A percentile compares a stretch with the other conserved stretches of the same genome.
Evolutionary conservation across 495 filamentous ascomycete genomes (phyloP).

Genomic region (Aspergillus mulundensis): DNA sequence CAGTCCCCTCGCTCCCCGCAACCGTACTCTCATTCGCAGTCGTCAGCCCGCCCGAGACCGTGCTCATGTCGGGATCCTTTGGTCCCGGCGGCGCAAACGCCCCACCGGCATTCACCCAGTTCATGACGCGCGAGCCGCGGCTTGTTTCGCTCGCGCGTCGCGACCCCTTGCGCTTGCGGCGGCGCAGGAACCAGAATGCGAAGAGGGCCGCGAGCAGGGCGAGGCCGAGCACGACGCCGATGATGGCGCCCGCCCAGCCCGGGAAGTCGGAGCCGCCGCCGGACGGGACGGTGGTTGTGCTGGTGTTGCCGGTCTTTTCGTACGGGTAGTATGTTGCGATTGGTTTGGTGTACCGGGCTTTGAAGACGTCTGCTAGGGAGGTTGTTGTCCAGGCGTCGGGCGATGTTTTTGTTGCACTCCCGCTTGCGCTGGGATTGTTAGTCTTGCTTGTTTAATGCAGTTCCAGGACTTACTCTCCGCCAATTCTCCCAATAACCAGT

Average conservation of each 20-base stretch:
- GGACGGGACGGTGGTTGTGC: not conserved
- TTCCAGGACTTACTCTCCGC: constrained; percentile 47
- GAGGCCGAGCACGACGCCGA: constrained; percentile 64
- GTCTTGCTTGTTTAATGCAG: constrained; percentile 19
- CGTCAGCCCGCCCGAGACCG: constrained; percentile 1
- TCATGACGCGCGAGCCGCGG: not conserved
- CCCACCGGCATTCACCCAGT: constrained; percentile 7
- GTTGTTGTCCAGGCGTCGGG: constrained; percentile 49
- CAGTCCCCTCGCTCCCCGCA: not conserved
- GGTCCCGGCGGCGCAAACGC: not conserved
- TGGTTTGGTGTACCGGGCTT: constrained; percentile 48
- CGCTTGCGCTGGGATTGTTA: constrained; percentile 22
- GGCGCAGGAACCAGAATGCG: constrained; percentile 51
- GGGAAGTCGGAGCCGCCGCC: constrained; percentile 43
- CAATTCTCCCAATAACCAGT: constrained; percentile 54
- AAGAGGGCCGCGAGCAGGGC: constrained; percentile 51
- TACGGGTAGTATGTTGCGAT: constrained; percentile 64
- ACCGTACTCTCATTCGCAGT: constrained; percentile 3
- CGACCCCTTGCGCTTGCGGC: constrained; percentile 26
- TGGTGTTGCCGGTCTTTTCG: constrained; percentile 13
- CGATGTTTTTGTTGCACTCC: constrained; percentile 54
- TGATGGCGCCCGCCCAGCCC: constrained; percentile 57
- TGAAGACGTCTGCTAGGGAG: constrained; percentile 51
- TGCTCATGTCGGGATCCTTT: not conserved
- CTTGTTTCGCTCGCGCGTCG: constrained; percentile 4